A percentile compares a stretch with the other conserved stretches of the same genome.
Conservation (phyloP, 352 stramenopile species). For the Globisporangium cederbergense region DNA sequence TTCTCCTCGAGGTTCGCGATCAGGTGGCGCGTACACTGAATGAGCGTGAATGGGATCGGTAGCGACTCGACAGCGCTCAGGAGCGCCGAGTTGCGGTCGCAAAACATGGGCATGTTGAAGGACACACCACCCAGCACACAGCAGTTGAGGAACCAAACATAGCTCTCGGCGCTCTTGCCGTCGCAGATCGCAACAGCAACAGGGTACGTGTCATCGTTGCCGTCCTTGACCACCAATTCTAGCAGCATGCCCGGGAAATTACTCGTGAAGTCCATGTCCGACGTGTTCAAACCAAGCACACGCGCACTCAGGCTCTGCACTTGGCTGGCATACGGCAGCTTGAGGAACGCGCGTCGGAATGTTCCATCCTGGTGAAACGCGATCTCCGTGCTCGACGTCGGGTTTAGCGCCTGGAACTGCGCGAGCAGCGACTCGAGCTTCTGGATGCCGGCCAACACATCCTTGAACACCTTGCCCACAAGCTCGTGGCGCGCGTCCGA, state of each 20-base stretch:
- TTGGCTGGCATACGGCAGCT: slow-evolving; percentile 32
- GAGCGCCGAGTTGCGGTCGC: slow-evolving; percentile 27
- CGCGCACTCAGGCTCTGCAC: slow-evolving; percentile 26
- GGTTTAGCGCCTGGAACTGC: slow-evolving; percentile 39
- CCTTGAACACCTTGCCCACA: slow-evolving; percentile 24
- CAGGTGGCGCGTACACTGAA: slow-evolving; percentile 37
- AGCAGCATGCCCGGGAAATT: slow-evolving; percentile 34
- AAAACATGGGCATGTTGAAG: slow-evolving; percentile 36
- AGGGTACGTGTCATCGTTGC: slow-evolving; percentile 34
- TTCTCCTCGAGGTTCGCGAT: slow-evolving; percentile 26
- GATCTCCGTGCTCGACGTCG: slow-evolving; percentile 26
- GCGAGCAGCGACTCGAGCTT: slow-evolving; percentile 46
- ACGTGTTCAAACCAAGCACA: slow-evolving; percentile 31
- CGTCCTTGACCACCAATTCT: slow-evolving; percentile 36
- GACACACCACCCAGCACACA: slow-evolving; percentile 27
- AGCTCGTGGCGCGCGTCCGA: slow-evolving; percentile 35
- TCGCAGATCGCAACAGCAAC: slow-evolving; percentile 37
- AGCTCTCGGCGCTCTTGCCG: slow-evolving; percentile 31
- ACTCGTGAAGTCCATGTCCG: slow-evolving; percentile 32
- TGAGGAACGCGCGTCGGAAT: slow-evolving; percentile 45
- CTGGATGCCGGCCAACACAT: slow-evolving; percentile 33
- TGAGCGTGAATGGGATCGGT: slow-evolving; percentile 29
- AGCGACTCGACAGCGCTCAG: slow-evolving; percentile 27
- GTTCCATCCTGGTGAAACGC: slow-evolving; percentile 28
- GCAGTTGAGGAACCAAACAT: slow-evolving; percentile 38